Base-by-base conservation (phyloP, 2,329 filamentous ascomycete genomes). In the Gremmenia infestans region DNA sequence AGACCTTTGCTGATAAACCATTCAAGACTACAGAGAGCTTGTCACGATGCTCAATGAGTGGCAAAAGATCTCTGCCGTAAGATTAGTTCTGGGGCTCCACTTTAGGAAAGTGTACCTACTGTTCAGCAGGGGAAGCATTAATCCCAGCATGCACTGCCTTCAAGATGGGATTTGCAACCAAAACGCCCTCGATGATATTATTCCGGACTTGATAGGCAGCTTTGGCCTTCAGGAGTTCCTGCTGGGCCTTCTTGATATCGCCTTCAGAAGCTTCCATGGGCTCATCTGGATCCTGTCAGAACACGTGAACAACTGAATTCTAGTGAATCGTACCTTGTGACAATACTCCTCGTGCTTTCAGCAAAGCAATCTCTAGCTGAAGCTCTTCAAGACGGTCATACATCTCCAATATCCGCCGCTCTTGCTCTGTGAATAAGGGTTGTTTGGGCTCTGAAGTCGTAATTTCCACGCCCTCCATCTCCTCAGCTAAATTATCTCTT, bases 91-190 rank as follows among this genome's bases (percentile, higher is more conserved):
- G 22, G 53, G 35, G 42, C 14, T 37, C 50, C 60, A 40, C 48
- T 54, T 40, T 32, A 32, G 15, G 51, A 14, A 53, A 46, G 11
- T 43, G 40, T 52, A 61, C 70, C 54, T 77, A 89, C 89, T 83
- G 81, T 72, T 94, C 89, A 52, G 85, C 76, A 46, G 82, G 81
- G 2, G 83, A 81, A 17, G 83, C 80, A 57, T 82, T 78, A 12
- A 80, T 81, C 45, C 84, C 84, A 57, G 81, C 76, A 69, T 95
- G 89, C 40, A 93, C 83, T 6, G 90, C 87, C 66, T 88, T 89
- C 55, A 95, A 75, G 42, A 89, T 84, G 7, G 91, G 89, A 65
- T 90, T 87, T 55, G 85, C 85, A 63, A 83, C 82, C 62, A 94
- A 72, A 52, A 89, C 83, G 48, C 80, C 83, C 59, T 88, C 83